Base-by-base conservation (phyloP, 345 rosid genomes). In the Eucalyptus grandis region DNA sequence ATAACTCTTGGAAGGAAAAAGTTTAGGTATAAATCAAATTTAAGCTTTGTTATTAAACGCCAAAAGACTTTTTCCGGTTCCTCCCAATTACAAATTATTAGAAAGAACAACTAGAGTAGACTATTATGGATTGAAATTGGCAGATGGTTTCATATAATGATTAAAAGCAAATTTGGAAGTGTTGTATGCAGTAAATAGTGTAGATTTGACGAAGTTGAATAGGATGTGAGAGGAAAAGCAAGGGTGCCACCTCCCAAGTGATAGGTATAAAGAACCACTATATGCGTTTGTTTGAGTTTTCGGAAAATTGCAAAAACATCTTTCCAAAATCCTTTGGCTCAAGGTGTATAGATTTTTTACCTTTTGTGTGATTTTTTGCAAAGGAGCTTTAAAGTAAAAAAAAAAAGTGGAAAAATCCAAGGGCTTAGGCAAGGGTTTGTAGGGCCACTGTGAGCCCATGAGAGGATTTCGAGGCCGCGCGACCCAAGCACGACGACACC, bases 401-500 rank as follows among this genome's bases (percentile, higher is more conserved):
- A 54, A 21, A 9, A 26, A 26, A 0, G 3, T 10, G 5, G n/a
- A 6, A 6, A 1, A 13, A 30, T 62, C 17, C 34, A 5, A 30
- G 69, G 34, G 34, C 16, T 58, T 62, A 62, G 34, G 3, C 3
- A 11, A 30, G 9, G 34, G 34, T 8, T 30, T 6, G 67, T 1
- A 26, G 67, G 8, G 67, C 31, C 31, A 27, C 8, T 2, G 4
- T 13, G 8, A 26, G 67, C 67, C 16, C 3, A 26, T 4, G 67
- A 27, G 8, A 27, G 15, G 8, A 14, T 60, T 27, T 26, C 7
- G 0, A 60, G 14, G 67, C 4, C 14, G 1, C 2, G 2, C 4
- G 2, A 1, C 67, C n/a, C 30, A 22, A 13, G 62, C 30, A 22
- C 1, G 0, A 1, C 30, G 0, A 56, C 13, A 21, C 1, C 3